phyloP scores from a whole-genome alignment of 345 rosid genomes.

The Linum tenue region DNA sequence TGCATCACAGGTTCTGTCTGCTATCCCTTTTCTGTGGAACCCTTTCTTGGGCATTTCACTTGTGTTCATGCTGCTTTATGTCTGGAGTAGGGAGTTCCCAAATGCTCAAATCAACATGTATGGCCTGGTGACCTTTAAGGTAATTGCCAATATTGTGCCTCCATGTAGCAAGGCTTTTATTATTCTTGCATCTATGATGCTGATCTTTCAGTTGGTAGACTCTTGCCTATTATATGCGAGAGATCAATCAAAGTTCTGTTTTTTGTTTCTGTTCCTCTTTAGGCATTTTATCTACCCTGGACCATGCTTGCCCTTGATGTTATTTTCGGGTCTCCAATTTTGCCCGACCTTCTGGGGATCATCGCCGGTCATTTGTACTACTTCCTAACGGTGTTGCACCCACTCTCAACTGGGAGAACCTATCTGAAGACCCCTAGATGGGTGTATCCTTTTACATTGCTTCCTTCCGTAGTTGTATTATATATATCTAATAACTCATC shows the following conservation, averaged over 20 bases:
- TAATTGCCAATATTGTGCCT: conserved; percentile 12
- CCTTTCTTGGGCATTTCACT: conserved; percentile 63
- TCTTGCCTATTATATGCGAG: too few relatives aligned
- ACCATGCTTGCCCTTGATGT: conserved; percentile 89
- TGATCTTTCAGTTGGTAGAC: background rate
- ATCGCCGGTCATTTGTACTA: conserved; percentile 88
- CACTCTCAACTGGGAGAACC: conserved; percentile 87
- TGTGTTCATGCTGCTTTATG: conserved; percentile 87
- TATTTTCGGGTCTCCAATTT: conserved; percentile 53
- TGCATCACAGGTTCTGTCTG: conserved; percentile 44
- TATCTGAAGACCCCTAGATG: conserved; percentile 73
- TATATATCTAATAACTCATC: background rate
- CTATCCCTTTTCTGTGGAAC: conserved; percentile 46
- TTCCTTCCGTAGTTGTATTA: background rate
- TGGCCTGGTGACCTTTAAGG: conserved; percentile 82
- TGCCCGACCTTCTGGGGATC: conserved; percentile 66
- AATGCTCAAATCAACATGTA: conserved; percentile 81
- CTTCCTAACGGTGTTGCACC: conserved; percentile 88
- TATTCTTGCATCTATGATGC: background rate
- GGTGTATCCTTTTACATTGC: conserved; percentile 72
- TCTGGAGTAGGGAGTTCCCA: conserved; percentile 94
- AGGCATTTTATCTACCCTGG: conserved; percentile 98
- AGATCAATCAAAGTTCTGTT: background rate
- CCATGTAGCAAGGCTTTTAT: background rate
- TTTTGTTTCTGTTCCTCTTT: conserved; percentile 2